These are phyloP conservation scores for Zygnema cylindricum DNA, from an alignment of 139 green algal genomes.

Conservation along the genomic window DNA sequence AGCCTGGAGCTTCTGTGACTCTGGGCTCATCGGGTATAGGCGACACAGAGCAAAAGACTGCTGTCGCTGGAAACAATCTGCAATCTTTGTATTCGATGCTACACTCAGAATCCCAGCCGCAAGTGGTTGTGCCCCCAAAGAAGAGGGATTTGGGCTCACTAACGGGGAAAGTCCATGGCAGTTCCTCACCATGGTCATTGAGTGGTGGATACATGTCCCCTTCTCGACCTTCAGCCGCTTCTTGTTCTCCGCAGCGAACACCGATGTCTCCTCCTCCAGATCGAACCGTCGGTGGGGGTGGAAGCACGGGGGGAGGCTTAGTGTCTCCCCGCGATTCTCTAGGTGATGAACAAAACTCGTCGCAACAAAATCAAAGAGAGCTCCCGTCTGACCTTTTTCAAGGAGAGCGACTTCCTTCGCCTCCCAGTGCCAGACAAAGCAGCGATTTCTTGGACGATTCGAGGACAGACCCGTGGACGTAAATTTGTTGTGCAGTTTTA, in stretches of 20 bases:
- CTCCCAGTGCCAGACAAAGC: background rate
- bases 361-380: background rate
- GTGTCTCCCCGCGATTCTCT: no score
- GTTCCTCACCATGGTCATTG: background rate
- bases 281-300: background rate
- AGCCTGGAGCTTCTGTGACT: background rate
- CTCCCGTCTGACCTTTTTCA: background rate
- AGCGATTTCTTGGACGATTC: background rate
- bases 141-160: slow-evolving; percentile 10
- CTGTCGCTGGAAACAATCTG: background rate
- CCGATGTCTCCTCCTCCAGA: background rate
- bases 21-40: background rate
- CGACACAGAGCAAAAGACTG: background rate
- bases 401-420: background rate
- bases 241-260: background rate
- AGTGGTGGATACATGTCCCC: background rate
- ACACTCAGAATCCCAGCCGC: background rate
- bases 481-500: no score
- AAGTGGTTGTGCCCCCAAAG: slow-evolving; percentile 10
- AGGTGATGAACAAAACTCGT: background rate
- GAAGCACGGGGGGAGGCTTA: no score
- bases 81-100: background rate
- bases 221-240: background rate
- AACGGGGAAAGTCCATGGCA: slow-evolving; percentile 10
- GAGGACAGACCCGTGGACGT: background rate